phyloP scores from a whole-genome alignment of 2,329 filamentous ascomycete genomes.

The Epicoccum sorghinum region DNA sequence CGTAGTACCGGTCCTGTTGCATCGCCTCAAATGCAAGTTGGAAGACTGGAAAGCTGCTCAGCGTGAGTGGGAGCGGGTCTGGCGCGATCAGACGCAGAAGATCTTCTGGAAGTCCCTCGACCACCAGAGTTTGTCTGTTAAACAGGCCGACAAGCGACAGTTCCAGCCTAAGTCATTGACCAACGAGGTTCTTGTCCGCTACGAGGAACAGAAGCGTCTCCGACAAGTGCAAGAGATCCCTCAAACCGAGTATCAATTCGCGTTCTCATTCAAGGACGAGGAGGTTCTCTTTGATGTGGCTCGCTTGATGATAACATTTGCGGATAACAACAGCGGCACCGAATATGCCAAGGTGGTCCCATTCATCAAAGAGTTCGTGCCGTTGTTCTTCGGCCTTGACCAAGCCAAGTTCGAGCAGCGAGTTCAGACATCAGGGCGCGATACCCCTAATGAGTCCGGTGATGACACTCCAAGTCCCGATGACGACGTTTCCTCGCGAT shows the following conservation, averaged over 20 bases:
- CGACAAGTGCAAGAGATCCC: conserved; percentile 65
- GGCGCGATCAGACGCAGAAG: conserved; percentile 92
- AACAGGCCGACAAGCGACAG: conserved; percentile 86
- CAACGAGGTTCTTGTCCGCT: conserved; percentile 87
- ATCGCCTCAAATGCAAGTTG: conserved; percentile 90
- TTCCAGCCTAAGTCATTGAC: conserved; percentile 90
- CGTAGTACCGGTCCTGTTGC: conserved; percentile 86
- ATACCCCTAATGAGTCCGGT: conserved; percentile 47
- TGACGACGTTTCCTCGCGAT: conserved; percentile 71
- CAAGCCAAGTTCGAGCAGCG: conserved; percentile 68
- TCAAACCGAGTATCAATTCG: conserved; percentile 73
- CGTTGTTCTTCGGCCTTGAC: conserved; percentile 58
- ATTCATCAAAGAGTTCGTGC: conserved; percentile 59
- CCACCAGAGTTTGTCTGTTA: conserved; percentile 91
- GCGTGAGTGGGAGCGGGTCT: conserved; percentile 98
- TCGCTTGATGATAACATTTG: conserved; percentile 53
- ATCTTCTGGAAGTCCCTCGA: conserved; percentile 97
- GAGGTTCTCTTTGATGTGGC: conserved; percentile 60
- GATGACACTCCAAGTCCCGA: conserved; percentile 73
- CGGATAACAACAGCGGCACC: conserved; percentile 49
- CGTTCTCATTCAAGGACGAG: conserved; percentile 69
- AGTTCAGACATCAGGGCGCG: conserved; percentile 55
- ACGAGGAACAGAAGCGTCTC: conserved; percentile 84
- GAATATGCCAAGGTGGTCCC: conserved; percentile 53
- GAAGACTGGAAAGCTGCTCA: conserved; percentile 98